Percentiles rank a stretch among this genome's conserved stretches.
phyloP scores from a whole-genome alignment of 192 early-diverging fungal species.

The Lunasporangiospora selenospora region DNA sequence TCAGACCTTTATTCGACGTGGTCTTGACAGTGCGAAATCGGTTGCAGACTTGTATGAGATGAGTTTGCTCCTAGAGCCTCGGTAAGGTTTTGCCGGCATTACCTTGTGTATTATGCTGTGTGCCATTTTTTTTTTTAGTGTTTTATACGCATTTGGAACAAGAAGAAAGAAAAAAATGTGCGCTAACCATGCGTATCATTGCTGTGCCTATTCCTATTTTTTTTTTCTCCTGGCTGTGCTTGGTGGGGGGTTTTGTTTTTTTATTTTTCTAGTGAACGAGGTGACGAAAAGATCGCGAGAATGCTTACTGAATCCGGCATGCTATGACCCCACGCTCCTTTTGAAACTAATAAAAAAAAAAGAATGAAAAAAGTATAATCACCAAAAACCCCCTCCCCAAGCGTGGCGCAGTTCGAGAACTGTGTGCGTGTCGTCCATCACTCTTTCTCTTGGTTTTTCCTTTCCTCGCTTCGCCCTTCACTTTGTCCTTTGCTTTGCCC shows the following conservation, averaged over 20 bases:
- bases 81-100: slow-evolving; percentile 33
- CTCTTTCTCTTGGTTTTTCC: neutral
- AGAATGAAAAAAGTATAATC: too few relatives aligned
- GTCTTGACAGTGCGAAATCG: slow-evolving; percentile 71
- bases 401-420: too few relatives aligned
- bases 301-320: slow-evolving; percentile 77
- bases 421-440: neutral
- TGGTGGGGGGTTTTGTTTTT: too few relatives aligned
- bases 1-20: slow-evolving; percentile 76
- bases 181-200: too few relatives aligned
- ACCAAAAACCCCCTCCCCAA: too few relatives aligned
- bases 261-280: slow-evolving; percentile 58
- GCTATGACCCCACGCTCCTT: too few relatives aligned
- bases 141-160: neutral
- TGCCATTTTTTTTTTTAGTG: neutral
- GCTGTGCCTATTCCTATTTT: too few relatives aligned
- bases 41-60: slow-evolving; percentile 80
- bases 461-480: neutral
- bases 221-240: neutral
- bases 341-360: too few relatives aligned
- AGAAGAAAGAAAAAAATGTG: too few relatives aligned
- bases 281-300: slow-evolving; percentile 76
- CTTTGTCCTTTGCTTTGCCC: neutral
- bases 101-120: neutral
- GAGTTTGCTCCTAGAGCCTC: slow-evolving; percentile 82